These are phyloP conservation scores for Cryptococcus sp. DNA, from an alignment of 1,284 basidiomycete genomes.

Conservation along the genomic window DNA sequence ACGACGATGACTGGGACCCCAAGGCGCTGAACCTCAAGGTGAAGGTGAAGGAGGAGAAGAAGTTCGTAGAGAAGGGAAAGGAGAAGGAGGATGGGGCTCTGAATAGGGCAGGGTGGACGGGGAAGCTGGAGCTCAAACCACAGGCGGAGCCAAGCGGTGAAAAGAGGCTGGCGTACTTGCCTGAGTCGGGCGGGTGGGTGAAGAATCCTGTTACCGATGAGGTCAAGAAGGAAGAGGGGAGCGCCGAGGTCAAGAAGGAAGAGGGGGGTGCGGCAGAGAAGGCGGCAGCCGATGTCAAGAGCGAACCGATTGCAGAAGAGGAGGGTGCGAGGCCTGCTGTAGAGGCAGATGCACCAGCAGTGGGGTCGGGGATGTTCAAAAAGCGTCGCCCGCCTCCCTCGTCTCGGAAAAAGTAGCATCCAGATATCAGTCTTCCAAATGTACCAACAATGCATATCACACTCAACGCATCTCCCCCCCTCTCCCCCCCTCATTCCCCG, in stretches of 20 bases:
- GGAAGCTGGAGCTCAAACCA: conserved; percentile 22
- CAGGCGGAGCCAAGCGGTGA: not conserved
- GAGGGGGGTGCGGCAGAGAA: conserved; percentile 5
- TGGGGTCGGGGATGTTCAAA: conserved; percentile 44
- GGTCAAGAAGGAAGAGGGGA: not conserved
- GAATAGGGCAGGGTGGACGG: conserved; percentile 24
- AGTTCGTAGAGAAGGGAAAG: conserved; percentile 6
- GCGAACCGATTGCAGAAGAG: not conserved
- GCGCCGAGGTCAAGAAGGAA: not conserved
- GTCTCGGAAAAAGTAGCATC: conserved; percentile 39
- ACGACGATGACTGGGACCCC: conserved; percentile 45
- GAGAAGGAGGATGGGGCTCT: conserved; percentile 15
- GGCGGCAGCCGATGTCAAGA: conserved; percentile 6
- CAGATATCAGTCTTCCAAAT: not conserved
- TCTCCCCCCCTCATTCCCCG: too few species aligned
- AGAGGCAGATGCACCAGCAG: conserved; percentile 5
- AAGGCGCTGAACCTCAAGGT: conserved; percentile 33
- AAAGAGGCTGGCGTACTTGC: conserved; percentile 17
- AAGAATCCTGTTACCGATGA: conserved; percentile 13
- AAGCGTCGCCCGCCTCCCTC: conserved; percentile 47
- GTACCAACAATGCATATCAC: conserved; percentile 2
- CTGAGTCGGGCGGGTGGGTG: conserved; percentile 22
- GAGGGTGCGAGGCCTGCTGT: conserved; percentile 18
- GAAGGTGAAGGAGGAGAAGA: conserved; percentile 35
- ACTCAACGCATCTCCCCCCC: not conserved